Evolutionary conservation across 352 stramenopile species (phyloP).

Genomic region (Phytophthora sansomeana): DNA sequence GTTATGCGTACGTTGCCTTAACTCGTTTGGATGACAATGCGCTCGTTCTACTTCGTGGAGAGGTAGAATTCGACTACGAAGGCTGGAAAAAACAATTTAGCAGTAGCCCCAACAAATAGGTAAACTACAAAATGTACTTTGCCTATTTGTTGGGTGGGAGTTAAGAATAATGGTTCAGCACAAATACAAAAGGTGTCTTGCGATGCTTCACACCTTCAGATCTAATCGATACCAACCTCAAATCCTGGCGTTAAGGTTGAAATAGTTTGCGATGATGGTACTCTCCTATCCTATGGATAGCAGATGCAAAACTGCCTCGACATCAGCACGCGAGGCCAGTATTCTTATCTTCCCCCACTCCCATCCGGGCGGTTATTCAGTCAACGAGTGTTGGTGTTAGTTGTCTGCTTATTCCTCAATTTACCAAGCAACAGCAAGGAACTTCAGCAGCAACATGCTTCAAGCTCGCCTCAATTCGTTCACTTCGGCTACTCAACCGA

Average conservation of each 20-base stretch:
- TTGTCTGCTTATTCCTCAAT: constrained; percentile 20
- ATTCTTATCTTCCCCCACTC: constrained; percentile 31
- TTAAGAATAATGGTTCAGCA: no score
- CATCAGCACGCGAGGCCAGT: constrained; percentile 22
- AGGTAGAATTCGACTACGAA: constrained; percentile 26
- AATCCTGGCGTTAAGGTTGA: neutral
- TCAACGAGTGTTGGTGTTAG: neutral
- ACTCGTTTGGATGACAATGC: constrained; percentile 10
- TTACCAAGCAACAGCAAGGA: constrained; percentile 11
- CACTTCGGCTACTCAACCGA: neutral
- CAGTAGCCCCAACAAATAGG: neutral
- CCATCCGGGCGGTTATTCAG: constrained; percentile 16
- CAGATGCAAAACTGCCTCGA: constrained; percentile 7
- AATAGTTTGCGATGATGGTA: no score
- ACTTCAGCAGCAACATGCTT: constrained; percentile 1
- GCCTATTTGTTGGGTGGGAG: no score
- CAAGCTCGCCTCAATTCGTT: constrained; percentile 1
- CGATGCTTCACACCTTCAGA: neutral
- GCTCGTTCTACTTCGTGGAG: constrained; percentile 16
- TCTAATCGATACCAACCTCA: neutral
- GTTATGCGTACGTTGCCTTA: constrained; percentile 7
- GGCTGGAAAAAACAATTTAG: constrained; percentile 12
- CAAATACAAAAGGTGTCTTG: no score
- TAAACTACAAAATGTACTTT: no score
- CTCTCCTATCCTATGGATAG: no score